phyloP scores from a whole-genome alignment of 23 red algal genomes.

The Gracilaria gracilis region DNA sequence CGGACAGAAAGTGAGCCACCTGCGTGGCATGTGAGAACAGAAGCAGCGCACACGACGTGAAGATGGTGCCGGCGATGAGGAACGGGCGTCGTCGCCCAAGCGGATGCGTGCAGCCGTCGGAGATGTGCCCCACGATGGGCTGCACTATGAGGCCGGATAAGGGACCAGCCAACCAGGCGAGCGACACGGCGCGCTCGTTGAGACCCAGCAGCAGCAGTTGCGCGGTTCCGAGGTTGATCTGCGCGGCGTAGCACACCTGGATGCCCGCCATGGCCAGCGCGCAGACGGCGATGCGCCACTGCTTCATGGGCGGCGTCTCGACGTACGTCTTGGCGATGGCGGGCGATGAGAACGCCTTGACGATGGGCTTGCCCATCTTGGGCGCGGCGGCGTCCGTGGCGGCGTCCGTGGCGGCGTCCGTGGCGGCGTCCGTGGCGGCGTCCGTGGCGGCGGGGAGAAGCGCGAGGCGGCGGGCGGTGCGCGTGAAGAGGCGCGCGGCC shows the following conservation, averaged over 20 bases:
- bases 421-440: too few species aligned
- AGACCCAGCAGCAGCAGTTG: conserved; percentile 78
- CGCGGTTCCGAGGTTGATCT: conserved; percentile 85
- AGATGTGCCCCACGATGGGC: conserved; percentile 81
- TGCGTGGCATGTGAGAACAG: conserved; percentile 64
- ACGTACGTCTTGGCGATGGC: not conserved
- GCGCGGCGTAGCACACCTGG: conserved; percentile 84
- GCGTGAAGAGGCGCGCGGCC: not conserved
- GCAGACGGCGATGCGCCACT: conserved; percentile 44
- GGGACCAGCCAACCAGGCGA: conserved; percentile 93
- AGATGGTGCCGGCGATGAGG: conserved; percentile 78
- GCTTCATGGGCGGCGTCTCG: not conserved
- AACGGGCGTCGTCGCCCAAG: conserved; percentile 89
- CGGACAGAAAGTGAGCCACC: conserved; percentile 34
- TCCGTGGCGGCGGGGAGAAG: too few species aligned
- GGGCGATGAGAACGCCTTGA: not conserved
- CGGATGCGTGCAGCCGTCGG: conserved; percentile 74
- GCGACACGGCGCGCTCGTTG: conserved; percentile 55
- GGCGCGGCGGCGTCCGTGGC: too few species aligned
- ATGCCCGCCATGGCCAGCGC: conserved; percentile 78
- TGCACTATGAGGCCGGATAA: conserved; percentile 90
- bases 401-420: too few species aligned
- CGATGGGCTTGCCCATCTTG: not conserved
- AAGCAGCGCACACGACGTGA: conserved; percentile 73
- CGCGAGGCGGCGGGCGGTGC: too few species aligned